A percentile compares a stretch with the other conserved stretches of the same genome.
Evolutionary conservation across 192 early-diverging fungal species (phyloP).

Genomic region (Geosiphon pyriformis): DNA sequence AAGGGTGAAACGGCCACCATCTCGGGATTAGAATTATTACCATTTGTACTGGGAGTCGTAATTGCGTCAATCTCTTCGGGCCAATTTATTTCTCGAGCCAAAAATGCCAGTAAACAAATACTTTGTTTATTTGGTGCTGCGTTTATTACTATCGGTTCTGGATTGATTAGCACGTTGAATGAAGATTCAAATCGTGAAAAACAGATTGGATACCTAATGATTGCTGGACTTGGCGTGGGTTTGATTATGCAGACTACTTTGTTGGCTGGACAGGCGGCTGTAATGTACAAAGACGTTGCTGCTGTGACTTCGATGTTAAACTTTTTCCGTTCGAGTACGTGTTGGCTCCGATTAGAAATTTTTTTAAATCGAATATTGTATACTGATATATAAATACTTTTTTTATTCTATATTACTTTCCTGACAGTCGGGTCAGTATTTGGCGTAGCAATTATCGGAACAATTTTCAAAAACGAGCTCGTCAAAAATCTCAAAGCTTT

Average conservation of each 20-base stretch:
- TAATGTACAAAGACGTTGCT: constrained; percentile 60
- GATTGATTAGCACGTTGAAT: constrained; percentile 60
- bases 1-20: constrained; percentile 63
- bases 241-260: constrained; percentile 68
- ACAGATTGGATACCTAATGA: constrained; percentile 58
- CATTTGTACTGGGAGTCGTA: constrained; percentile 69
- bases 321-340: constrained; percentile 42
- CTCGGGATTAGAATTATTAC: constrained; percentile 69
- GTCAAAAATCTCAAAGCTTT: constrained; percentile 23
- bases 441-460: constrained; percentile 63
- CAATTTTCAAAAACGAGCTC: constrained; percentile 58
- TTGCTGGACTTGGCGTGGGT: constrained; percentile 74
- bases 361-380: constrained; percentile 11
- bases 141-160: constrained; percentile 56
- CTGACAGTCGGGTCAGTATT: constrained; percentile 45
- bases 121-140: constrained; percentile 59
- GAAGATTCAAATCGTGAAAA: constrained; percentile 38
- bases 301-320: constrained; percentile 63
- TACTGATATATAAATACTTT: constrained; percentile 17
- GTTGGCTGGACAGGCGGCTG: constrained; percentile 67
- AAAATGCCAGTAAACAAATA: constrained; percentile 52
- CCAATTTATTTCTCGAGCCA: constrained; percentile 41
- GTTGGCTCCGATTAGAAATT: neutral
- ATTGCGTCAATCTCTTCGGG: constrained; percentile 63
- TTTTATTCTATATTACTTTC: constrained; percentile 26